Evolutionary conservation across 2,329 filamentous ascomycete species (phyloP).

Genomic region (Neofusicoccum sp.): DNA sequence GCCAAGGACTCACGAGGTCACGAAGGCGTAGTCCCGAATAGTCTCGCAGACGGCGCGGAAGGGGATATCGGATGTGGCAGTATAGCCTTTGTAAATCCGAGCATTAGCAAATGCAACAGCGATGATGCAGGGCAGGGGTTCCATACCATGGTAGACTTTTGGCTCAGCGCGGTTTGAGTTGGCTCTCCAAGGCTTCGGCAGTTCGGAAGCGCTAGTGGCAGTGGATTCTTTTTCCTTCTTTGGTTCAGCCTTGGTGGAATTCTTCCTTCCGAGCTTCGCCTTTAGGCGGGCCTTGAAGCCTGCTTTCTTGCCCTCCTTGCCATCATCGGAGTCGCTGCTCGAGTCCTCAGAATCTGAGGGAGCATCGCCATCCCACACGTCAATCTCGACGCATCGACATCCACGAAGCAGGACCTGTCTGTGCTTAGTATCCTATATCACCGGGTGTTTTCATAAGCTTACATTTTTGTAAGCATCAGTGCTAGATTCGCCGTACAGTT

Average conservation of each 20-base stretch:
- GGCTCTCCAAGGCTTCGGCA: constrained; percentile 36
- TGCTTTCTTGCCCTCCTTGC: constrained; percentile 28
- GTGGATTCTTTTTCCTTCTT: constrained; percentile 26
- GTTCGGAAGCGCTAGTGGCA: constrained; percentile 22
- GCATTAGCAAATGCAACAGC: background rate
- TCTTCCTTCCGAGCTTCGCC: constrained; percentile 37
- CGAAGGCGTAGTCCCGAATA: constrained; percentile 78
- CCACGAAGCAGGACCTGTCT: constrained; percentile 69
- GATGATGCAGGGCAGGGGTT: background rate
- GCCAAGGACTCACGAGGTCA: constrained; percentile 49
- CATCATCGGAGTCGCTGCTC: constrained; percentile 26
- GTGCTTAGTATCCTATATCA: background rate
- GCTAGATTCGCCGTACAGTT: constrained; percentile 76
- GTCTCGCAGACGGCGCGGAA: constrained; percentile 86
- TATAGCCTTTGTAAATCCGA: constrained; percentile 56
- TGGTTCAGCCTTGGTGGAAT: constrained; percentile 38
- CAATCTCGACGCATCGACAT: constrained; percentile 91
- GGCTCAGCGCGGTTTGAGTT: constrained; percentile 60
- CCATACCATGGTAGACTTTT: constrained; percentile 73
- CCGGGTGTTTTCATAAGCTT: constrained; percentile 33
- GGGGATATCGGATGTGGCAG: constrained; percentile 79
- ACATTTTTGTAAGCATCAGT: constrained; percentile 78
- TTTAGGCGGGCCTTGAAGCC: constrained; percentile 23
- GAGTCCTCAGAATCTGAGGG: constrained; percentile 44
- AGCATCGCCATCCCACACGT: constrained; percentile 81